Evolutionary conservation across 768 basidiomycete species (phyloP).

Genomic region (button mushroom (Agaricus bisporus)): DNA sequence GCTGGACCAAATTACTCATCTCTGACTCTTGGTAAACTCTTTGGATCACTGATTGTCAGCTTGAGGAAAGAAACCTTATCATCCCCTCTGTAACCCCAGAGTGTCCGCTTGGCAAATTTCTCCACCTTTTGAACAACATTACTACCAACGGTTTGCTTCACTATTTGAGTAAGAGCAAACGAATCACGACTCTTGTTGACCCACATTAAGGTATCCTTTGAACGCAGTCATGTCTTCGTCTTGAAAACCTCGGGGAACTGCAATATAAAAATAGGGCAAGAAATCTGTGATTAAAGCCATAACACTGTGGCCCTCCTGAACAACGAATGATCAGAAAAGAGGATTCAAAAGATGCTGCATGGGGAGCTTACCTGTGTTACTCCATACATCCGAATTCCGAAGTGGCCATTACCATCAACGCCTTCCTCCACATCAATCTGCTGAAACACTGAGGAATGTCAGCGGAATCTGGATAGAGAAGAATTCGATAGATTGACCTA

Average conservation of each 20-base stretch:
- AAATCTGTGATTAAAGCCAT: conserved; percentile 79
- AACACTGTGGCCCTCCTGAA: conserved; percentile 82
- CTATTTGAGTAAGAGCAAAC: background rate
- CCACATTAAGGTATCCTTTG: conserved; percentile 66
- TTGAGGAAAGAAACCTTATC: conserved; percentile 78
- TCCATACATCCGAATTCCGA: conserved; percentile 70
- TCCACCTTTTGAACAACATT: conserved; percentile 39
- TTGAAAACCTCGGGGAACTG: conserved; percentile 79
- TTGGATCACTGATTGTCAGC: conserved; percentile 68
- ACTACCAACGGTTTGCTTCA: background rate
- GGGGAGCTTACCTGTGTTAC: conserved; percentile 65
- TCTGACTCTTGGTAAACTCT: conserved; percentile 80
- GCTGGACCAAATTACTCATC: conserved; percentile 51
- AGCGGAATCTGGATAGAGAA: background rate
- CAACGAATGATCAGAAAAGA: background rate
- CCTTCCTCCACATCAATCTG: conserved; percentile 86
- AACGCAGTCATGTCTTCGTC: conserved; percentile 63
- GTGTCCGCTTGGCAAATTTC: conserved; percentile 57
- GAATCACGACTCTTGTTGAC: conserved; percentile 18
- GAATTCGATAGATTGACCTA: conserved; percentile 43
- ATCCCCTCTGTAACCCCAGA: conserved; percentile 90
- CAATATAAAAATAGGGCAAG: conserved; percentile 89
- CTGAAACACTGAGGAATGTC: conserved; percentile 66
- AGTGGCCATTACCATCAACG: conserved; percentile 4
- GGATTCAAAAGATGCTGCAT: background rate